phyloP scores from a whole-genome alignment of 805 yeast genomes.

The Candida multigemmis region DNA sequence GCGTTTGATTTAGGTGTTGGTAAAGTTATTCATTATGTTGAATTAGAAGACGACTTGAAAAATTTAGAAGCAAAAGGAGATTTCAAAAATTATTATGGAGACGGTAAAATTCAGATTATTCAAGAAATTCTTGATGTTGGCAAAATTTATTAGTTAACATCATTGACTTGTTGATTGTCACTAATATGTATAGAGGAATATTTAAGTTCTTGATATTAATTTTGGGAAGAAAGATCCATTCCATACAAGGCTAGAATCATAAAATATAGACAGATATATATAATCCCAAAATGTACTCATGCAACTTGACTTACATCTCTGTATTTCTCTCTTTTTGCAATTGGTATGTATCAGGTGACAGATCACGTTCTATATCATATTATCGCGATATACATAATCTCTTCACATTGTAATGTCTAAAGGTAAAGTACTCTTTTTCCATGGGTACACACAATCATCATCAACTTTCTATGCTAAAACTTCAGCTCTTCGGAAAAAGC shows the following conservation, averaged over 20 bases:
- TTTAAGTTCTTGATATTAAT: too few relatives aligned
- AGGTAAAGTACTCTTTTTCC: slow-evolving; percentile 70
- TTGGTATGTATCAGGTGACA: too few relatives aligned
- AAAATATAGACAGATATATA: too few relatives aligned
- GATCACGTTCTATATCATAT: too few relatives aligned
- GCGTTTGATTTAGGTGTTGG: slow-evolving; percentile 69
- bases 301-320: too few relatives aligned
- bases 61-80: slow-evolving; percentile 17
- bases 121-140: slow-evolving; percentile 22
- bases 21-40: slow-evolving; percentile 65
- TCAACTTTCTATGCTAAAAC: slow-evolving; percentile 80
- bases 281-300: too few relatives aligned
- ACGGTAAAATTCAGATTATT: slow-evolving; percentile 20
- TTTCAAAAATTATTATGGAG: slow-evolving; percentile 22
- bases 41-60: slow-evolving; percentile 48
- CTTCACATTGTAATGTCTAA: slow-evolving; percentile 7
- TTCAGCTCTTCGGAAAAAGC: slow-evolving; percentile 74
- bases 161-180: too few relatives aligned
- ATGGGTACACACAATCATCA: slow-evolving; percentile 85
- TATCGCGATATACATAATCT: neutral
- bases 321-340: too few relatives aligned
- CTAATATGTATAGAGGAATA: too few relatives aligned
- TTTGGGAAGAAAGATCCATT: too few relatives aligned
- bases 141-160: too few relatives aligned
- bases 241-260: too few relatives aligned